phyloP scores from a whole-genome alignment of 805 yeast genomes.

The Myxozyma udenii region DNA sequence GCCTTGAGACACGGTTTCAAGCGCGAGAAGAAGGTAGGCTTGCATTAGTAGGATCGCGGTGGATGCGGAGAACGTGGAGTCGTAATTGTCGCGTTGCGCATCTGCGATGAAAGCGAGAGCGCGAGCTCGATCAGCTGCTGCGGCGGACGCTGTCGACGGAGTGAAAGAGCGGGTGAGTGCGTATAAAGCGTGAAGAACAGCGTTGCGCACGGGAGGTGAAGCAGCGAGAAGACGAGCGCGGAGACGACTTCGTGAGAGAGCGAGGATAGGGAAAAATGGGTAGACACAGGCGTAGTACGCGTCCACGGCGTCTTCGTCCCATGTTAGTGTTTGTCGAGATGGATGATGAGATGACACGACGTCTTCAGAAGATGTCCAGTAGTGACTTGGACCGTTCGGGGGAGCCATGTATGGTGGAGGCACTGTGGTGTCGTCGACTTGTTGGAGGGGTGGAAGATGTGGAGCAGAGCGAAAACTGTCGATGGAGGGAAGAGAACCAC shows the following conservation, averaged over 20 bases:
- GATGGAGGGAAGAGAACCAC: constrained; percentile 5
- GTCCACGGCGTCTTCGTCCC: constrained; percentile 38
- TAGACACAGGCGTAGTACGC: constrained; percentile 41
- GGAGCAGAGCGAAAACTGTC: constrained; percentile 10
- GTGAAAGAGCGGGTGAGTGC: constrained; percentile 13
- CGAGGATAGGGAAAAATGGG: constrained; percentile 42
- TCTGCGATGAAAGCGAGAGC: constrained; percentile 25
- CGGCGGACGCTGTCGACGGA: not conserved
- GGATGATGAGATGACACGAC: constrained; percentile 4
- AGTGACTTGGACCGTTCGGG: constrained; percentile 20
- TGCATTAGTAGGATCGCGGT: constrained; percentile 35
- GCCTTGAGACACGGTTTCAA: constrained; percentile 34
- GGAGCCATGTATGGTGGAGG: constrained; percentile 22
- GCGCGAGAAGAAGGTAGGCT: constrained; percentile 36
- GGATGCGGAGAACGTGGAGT: constrained; percentile 5
- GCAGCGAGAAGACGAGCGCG: constrained; percentile 34
- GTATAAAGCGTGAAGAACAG: constrained; percentile 32
- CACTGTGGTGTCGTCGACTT: constrained; percentile 1
- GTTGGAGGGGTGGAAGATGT: constrained; percentile 18
- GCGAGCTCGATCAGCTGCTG: constrained; percentile 7
- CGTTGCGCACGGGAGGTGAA: constrained; percentile 32
- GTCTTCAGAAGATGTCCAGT: constrained; percentile 22
- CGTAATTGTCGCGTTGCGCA: constrained; percentile 7
- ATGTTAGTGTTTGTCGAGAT: constrained; percentile 7
- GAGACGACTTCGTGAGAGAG: constrained; percentile 37